phyloP scores from a whole-genome alignment of 179 eudicot genomes.

The Carnegiea gigantea region DNA sequence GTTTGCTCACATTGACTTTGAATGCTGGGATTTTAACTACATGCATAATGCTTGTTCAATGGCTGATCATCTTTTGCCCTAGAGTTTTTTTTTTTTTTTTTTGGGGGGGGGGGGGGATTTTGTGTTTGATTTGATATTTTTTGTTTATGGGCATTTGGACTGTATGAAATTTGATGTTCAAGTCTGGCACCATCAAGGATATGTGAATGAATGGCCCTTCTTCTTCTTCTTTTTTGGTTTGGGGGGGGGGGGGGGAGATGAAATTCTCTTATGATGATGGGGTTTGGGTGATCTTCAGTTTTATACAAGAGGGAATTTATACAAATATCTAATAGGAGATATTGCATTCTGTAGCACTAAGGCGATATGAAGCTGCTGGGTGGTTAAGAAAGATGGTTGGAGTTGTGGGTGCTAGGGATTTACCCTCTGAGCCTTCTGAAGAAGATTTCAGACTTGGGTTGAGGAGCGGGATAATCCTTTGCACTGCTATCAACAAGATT shows the following conservation, averaged over 20 bases:
- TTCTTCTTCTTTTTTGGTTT: too few species aligned
- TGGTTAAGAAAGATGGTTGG: constrained; percentile 94
- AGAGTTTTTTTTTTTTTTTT: not conserved
- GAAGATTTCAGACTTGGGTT: constrained; percentile 91
- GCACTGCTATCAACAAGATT: constrained; percentile 80
- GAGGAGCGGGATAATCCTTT: constrained; percentile 87
- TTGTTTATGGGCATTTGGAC: not conserved
- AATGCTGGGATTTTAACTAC: not conserved
- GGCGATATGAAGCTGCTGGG: constrained; percentile 85
- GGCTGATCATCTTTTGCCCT: not conserved
- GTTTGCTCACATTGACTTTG: not conserved
- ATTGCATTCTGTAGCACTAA: constrained; percentile 45
- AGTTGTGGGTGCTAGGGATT: constrained; percentile 84
- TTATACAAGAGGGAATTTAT: not conserved
- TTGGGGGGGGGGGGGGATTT: not conserved
- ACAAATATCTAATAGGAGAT: constrained; percentile 1
- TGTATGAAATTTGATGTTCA: not conserved
- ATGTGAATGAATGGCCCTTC: not conserved
- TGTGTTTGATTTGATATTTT: not conserved
- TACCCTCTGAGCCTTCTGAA: constrained; percentile 97
- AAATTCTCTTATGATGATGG: not conserved
- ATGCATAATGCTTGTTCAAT: not conserved
- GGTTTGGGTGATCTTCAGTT: constrained; percentile 5
- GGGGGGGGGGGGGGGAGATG: too few species aligned
- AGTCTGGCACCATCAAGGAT: constrained; percentile 8